phyloP scores from a whole-genome alignment of 2,329 filamentous ascomycete genomes.

The Monilinia aucupariae region DNA sequence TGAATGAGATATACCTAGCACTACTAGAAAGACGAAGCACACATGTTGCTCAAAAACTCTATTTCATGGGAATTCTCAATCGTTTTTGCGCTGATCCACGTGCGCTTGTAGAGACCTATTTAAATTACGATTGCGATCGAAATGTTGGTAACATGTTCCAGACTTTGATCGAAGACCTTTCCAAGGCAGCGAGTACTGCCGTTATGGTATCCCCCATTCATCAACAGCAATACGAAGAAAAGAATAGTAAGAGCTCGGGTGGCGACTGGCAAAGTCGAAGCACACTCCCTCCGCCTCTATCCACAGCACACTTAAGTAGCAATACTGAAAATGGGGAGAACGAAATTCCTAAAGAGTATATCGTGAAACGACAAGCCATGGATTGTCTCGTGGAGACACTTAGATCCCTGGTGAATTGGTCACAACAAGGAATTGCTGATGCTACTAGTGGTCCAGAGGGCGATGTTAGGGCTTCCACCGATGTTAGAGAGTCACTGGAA shows the following conservation, averaged over 20 bases:
- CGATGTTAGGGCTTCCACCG: slow-evolving; percentile 52
- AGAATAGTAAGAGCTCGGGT: slow-evolving; percentile 50
- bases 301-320: slow-evolving; percentile 42
- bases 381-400: slow-evolving; percentile 85
- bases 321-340: slow-evolving; percentile 53
- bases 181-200: slow-evolving; percentile 75
- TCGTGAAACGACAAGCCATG: slow-evolving; percentile 82
- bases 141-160: slow-evolving; percentile 98
- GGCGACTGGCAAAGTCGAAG: slow-evolving; percentile 81
- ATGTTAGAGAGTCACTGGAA: slow-evolving; percentile 70
- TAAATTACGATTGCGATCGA: slow-evolving; percentile 97
- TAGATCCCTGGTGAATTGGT: slow-evolving; percentile 89
- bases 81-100: slow-evolving; percentile 79
- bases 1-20: slow-evolving; percentile 94
- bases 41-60: slow-evolving; percentile 84
- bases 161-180: slow-evolving; percentile 86
- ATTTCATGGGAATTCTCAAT: slow-evolving; percentile 81
- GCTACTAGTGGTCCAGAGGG: slow-evolving; percentile 45
- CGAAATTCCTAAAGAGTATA: slow-evolving; percentile 80
- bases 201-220: slow-evolving; percentile 69
- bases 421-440: slow-evolving; percentile 60
- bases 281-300: slow-evolving; percentile 81
- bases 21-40: slow-evolving; percentile 84
- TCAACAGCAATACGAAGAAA: slow-evolving; percentile 83
- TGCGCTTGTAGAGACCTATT: slow-evolving; percentile 87